A percentile compares a stretch with the other conserved stretches of the same genome.
phyloP scores from a whole-genome alignment of 139 green algal species.

The Coccomyxa sp. region DNA sequence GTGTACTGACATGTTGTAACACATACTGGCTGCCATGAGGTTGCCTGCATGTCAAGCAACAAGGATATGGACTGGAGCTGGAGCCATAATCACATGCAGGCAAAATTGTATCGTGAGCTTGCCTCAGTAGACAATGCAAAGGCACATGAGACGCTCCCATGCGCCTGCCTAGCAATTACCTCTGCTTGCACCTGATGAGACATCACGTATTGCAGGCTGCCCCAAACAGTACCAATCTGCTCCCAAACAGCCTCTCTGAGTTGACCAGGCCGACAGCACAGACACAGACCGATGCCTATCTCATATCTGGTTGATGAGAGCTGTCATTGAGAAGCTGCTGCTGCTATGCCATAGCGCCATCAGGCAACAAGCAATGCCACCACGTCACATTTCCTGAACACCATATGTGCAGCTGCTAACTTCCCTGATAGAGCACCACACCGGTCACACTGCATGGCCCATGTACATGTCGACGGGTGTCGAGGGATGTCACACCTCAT shows the following conservation, averaged over 20 bases:
- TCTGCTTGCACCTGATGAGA: too few relatives aligned
- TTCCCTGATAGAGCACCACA: not conserved
- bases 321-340: not conserved
- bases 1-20: not conserved
- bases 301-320: not conserved
- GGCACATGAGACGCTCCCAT: too few relatives aligned
- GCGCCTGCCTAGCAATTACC: too few relatives aligned
- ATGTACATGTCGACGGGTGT: not conserved
- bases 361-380: not conserved
- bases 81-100: too few relatives aligned
- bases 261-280: too few relatives aligned
- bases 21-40: not conserved
- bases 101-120: too few relatives aligned
- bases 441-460: not conserved
- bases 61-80: too few relatives aligned
- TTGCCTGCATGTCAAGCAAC: not conserved
- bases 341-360: not conserved
- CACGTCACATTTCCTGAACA: not conserved
- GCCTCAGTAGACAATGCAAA: too few relatives aligned
- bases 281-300: not conserved
- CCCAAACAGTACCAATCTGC: too few relatives aligned
- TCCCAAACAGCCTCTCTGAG: too few relatives aligned
- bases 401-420: not conserved
- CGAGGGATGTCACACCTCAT: slow-evolving; percentile 28
- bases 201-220: too few relatives aligned